Percentiles rank a stretch among this genome's conserved stretches.
phyloP scores from a whole-genome alignment of 2,329 filamentous ascomycete species.

The Neofusicoccum laricinum region DNA sequence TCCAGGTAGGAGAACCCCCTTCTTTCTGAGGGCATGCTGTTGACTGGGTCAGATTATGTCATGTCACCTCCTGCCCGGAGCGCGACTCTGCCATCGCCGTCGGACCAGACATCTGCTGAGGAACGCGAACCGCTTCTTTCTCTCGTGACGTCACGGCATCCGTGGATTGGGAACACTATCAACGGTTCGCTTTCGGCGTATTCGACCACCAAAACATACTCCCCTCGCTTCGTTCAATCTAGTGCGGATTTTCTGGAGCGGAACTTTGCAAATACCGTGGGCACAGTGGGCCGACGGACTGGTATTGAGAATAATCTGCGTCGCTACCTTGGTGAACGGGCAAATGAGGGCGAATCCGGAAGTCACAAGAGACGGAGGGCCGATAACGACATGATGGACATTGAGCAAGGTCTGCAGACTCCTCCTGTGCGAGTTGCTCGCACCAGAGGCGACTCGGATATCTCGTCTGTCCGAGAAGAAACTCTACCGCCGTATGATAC shows the following conservation, averaged over 20 bases:
- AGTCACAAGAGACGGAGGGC: constrained; percentile 45
- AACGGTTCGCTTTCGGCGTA: constrained; percentile 83
- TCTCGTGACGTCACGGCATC: constrained; percentile 83
- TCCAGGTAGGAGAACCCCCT: constrained; percentile 37
- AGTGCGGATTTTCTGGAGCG: constrained; percentile 88
- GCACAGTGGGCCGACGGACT: constrained; percentile 76
- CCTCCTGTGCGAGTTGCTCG: constrained; percentile 4
- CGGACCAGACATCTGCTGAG: constrained; percentile 39
- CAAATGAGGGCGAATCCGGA: constrained; percentile 44
- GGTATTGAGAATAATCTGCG: constrained; percentile 84
- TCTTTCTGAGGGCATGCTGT: neutral
- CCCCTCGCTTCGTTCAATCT: constrained; percentile 79
- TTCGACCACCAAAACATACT: constrained; percentile 83
- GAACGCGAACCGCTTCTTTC: constrained; percentile 78
- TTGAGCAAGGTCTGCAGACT: constrained; percentile 41
- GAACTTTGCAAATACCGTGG: constrained; percentile 82
- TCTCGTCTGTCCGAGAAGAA: constrained; percentile 44
- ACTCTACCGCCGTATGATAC: constrained; percentile 83
- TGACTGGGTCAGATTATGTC: constrained; percentile 37
- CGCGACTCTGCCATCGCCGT: constrained; percentile 30
- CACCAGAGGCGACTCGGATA: constrained; percentile 7
- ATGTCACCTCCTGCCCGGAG: constrained; percentile 38
- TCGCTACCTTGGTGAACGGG: constrained; percentile 69
- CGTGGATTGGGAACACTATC: constrained; percentile 79
- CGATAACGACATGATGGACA: constrained; percentile 43